Percentiles rank a stretch among this genome's conserved stretches.
Conservation (phyloP, 768 basidiomycete genomes). For the Brasilioporus rufonigricans region DNA sequence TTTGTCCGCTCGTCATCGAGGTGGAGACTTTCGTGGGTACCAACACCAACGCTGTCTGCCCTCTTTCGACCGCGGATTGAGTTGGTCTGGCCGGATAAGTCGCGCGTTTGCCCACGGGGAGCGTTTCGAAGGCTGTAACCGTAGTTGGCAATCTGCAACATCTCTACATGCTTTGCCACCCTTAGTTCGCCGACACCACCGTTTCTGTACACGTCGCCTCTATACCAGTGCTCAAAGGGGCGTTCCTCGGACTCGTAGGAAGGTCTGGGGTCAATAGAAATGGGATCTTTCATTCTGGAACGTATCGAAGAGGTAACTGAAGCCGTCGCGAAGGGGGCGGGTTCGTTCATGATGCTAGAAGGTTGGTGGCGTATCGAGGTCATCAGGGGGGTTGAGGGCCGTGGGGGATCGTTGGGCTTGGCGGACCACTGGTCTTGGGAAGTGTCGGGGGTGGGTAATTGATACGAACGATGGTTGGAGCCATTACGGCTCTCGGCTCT, state of each 20-base stretch:
- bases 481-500: constrained; percentile 40
- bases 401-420: constrained; percentile 29
- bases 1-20: constrained; percentile 58
- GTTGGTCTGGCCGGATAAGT: constrained; percentile 22
- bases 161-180: constrained; percentile 72
- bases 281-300: constrained; percentile 33
- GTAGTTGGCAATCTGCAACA: constrained; percentile 86
- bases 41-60: constrained; percentile 63
- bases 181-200: constrained; percentile 86
- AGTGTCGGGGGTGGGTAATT: constrained; percentile 27
- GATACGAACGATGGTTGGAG: constrained; percentile 21
- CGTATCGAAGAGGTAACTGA: constrained; percentile 45
- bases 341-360: constrained; percentile 59
- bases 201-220: constrained; percentile 81
- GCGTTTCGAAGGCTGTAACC: constrained; percentile 55
- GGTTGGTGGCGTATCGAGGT: constrained; percentile 37
- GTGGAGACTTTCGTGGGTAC: constrained; percentile 60
- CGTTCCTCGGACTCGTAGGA: constrained; percentile 79
- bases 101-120: constrained; percentile 25
- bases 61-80: constrained; percentile 46
- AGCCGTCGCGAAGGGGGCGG: constrained; percentile 54
- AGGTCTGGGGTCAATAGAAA: constrained; percentile 40
- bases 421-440: constrained; percentile 31
- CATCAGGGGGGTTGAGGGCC: constrained; percentile 32
- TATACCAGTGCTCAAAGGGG: constrained; percentile 89